phyloP scores from a whole-genome alignment of 352 stramenopile genomes.

The Blastocystis sp. region DNA sequence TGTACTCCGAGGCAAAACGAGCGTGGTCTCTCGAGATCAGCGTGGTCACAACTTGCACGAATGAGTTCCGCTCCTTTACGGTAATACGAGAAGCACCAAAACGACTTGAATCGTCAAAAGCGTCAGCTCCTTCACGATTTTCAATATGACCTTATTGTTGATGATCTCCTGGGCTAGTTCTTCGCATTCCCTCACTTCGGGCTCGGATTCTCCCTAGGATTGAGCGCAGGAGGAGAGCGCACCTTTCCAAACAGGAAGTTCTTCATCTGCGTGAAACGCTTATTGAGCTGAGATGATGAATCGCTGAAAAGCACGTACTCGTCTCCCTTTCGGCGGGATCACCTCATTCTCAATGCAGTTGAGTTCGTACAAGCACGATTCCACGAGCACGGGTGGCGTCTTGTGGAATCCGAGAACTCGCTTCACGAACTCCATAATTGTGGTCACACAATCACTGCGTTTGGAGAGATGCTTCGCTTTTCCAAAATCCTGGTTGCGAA shows the following conservation, averaged over 20 bases:
- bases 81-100: not conserved
- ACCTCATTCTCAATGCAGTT: not conserved
- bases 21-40: not conserved
- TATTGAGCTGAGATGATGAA: not conserved
- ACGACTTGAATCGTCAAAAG: not conserved
- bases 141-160: not conserved
- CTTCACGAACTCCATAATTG: not conserved
- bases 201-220: not conserved
- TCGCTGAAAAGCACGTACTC: not conserved
- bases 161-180: not conserved
- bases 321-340: not conserved
- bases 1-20: not conserved
- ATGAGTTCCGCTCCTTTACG: not conserved
- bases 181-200: not conserved
- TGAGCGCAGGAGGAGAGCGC: not conserved
- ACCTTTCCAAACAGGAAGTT: not conserved
- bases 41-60: not conserved
- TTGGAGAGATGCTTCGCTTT: slow-evolving; percentile 76
- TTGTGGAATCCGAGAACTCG: not conserved
- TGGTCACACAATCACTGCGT: not conserved
- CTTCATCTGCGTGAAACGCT: not conserved
- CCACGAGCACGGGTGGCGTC: not conserved
- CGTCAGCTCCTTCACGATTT: not conserved
- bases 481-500: slow-evolving; percentile 89
- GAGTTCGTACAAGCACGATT: not conserved